A percentile compares a stretch with the other conserved stretches of the same genome.
Evolutionary conservation across 2,329 filamentous ascomycete genomes (phyloP).

Genomic region (Fusarium armeniacum): DNA sequence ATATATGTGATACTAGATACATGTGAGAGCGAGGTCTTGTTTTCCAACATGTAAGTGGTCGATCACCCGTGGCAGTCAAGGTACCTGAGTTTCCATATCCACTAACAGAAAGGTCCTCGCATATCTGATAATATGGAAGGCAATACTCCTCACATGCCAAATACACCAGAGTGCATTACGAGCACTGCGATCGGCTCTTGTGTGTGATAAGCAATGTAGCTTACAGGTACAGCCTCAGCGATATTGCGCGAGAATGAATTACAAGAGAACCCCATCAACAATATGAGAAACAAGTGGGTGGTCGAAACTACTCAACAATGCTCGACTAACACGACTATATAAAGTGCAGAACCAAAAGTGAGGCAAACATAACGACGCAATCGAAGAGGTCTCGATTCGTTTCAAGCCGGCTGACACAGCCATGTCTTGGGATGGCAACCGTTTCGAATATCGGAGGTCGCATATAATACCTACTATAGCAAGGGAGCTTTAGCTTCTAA

Average conservation of each 20-base stretch:
- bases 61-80: neutral
- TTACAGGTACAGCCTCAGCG: conserved; percentile 11
- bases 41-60: neutral
- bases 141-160: neutral
- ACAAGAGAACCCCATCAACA: neutral
- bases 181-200: no score
- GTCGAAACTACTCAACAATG: neutral
- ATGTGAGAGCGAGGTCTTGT: neutral
- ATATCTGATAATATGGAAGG: neutral
- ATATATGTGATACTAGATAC: neutral
- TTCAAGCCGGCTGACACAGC: conserved; percentile 1
- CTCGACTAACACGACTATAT: conserved; percentile 5
- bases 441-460: conserved; percentile 15
- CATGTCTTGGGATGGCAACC: conserved; percentile 21
- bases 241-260: neutral
- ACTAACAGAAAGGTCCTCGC: neutral
- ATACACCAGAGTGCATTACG: neutral
- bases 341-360: conserved; percentile 10
- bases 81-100: neutral
- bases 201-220: conserved; percentile 6
- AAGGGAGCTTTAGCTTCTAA: neutral
- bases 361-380: conserved; percentile 22
- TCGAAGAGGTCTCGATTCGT: neutral
- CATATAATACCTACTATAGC: neutral
- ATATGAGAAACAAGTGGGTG: neutral